phyloP scores from a whole-genome alignment of 176 grass and related monocot species.

The Cymbopogon citratus region DNA sequence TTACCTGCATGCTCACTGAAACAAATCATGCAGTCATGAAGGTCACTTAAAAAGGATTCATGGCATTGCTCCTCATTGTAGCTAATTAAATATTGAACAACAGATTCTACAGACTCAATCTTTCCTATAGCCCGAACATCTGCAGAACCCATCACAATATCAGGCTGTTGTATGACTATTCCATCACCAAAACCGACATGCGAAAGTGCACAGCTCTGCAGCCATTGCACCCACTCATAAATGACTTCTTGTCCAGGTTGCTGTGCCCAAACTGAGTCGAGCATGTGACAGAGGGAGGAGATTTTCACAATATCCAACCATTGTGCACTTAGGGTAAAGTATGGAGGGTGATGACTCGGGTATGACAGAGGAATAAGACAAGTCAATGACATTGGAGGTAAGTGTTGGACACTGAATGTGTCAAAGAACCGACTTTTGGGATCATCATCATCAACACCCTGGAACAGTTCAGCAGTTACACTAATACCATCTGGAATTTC shows the following conservation, averaged over 20 bases:
- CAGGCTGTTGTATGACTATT: constrained; percentile 26
- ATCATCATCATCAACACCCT: constrained; percentile 10
- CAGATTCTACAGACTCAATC: constrained; percentile 14
- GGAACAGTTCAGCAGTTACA: constrained; percentile 9
- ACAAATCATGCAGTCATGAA: constrained; percentile 51
- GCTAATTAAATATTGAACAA: constrained; percentile 37
- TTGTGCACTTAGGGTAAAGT: constrained; percentile 31
- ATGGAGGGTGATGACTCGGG: constrained; percentile 49
- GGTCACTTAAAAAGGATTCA: constrained; percentile 42
- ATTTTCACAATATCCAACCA: constrained; percentile 44
- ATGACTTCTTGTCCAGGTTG: constrained; percentile 45
- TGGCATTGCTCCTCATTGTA: constrained; percentile 43
- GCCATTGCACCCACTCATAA: constrained; percentile 59
- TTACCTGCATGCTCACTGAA: constrained; percentile 39
- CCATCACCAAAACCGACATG: constrained; percentile 47
- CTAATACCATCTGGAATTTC: constrained; percentile 35
- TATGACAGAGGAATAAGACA: constrained; percentile 53
- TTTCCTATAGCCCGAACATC: constrained; percentile 33
- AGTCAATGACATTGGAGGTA: constrained; percentile 43
- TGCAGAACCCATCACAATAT: background rate
- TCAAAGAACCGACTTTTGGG: background rate
- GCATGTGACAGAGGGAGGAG: constrained; percentile 44
- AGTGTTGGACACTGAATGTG: constrained; percentile 39
- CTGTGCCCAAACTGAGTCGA: constrained; percentile 48
- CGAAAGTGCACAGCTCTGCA: constrained; percentile 38